A percentile compares a stretch with the other conserved stretches of the same genome.
Evolutionary conservation across 768 basidiomycete species (phyloP).

Genomic region (Omphalotus guepiniiformis): DNA sequence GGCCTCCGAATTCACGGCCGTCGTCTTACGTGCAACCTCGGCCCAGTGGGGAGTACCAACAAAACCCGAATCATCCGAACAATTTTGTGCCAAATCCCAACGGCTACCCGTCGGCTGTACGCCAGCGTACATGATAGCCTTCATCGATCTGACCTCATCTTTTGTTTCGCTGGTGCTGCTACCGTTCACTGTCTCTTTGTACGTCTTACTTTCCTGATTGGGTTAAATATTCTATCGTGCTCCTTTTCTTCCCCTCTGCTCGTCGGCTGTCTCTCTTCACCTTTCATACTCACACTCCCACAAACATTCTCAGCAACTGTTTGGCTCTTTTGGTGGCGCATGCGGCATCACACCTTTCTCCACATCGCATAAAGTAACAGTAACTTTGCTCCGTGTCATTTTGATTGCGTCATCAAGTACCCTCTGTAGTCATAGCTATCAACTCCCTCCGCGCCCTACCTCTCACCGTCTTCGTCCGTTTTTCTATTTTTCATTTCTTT

Average conservation of each 20-base stretch:
- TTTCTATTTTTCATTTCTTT: background rate
- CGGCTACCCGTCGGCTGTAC: conserved; percentile 46
- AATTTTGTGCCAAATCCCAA: conserved; percentile 37
- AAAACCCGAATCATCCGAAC: conserved; percentile 12
- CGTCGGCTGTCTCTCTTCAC: background rate
- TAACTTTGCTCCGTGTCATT: conserved; percentile 12
- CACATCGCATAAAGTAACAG: background rate
- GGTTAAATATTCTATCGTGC: conserved; percentile 10
- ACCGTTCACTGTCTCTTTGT: conserved; percentile 25
- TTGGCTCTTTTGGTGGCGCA: no score
- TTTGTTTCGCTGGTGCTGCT: conserved; percentile 19
- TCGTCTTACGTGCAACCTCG: conserved; percentile 46
- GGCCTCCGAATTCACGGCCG: conserved; percentile 40
- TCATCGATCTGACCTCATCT: conserved; percentile 17
- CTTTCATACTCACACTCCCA: no score
- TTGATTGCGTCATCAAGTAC: conserved; percentile 42
- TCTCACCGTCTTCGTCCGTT: background rate
- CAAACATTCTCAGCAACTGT: no score
- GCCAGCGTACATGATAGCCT: conserved; percentile 44
- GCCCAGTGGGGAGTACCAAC: conserved; percentile 39
- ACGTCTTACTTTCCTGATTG: conserved; percentile 10
- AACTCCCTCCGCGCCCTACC: conserved; percentile 11
- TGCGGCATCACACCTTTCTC: background rate
- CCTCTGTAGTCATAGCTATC: conserved; percentile 57
- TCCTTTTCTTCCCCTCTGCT: conserved; percentile 19